Percentiles rank a stretch among this genome's conserved stretches.
These are phyloP conservation scores for Carex parvula DNA, from an alignment of 176 grass and related monocot genomes.

Conservation along the genomic window DNA sequence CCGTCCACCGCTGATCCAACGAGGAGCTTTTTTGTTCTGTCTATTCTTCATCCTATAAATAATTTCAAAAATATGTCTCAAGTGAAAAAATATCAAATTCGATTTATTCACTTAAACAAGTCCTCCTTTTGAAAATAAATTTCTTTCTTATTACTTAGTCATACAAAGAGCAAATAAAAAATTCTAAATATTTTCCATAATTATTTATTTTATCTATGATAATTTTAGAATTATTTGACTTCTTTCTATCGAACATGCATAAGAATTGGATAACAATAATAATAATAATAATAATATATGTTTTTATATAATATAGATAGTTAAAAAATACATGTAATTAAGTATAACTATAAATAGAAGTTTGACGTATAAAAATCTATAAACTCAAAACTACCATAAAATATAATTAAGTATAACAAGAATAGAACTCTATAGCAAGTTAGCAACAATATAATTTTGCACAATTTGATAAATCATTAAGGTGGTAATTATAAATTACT, in stretches of 20 bases:
- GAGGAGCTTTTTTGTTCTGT: not conserved
- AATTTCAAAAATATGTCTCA: not conserved
- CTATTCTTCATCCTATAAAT: not conserved
- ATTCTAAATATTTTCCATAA: not conserved
- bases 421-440: not conserved
- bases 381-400: not conserved
- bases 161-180: too few relatives aligned
- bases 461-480: not conserved
- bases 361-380: not conserved
- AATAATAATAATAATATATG: too few relatives aligned
- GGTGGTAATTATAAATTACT: not conserved
- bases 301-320: not conserved
- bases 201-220: not conserved
- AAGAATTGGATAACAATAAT: too few relatives aligned
- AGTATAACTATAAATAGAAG: not conserved
- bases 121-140: too few relatives aligned
- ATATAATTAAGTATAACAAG: not conserved
- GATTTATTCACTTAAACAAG: not conserved
- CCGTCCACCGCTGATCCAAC: not conserved
- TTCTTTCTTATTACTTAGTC: too few relatives aligned
- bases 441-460: not conserved
- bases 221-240: too few relatives aligned
- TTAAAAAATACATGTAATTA: not conserved
- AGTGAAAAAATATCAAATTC: not conserved
- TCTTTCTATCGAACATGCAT: too few relatives aligned